phyloP scores from a whole-genome alignment of 805 yeast genomes.

The Yamadazyma phyllophila region DNA sequence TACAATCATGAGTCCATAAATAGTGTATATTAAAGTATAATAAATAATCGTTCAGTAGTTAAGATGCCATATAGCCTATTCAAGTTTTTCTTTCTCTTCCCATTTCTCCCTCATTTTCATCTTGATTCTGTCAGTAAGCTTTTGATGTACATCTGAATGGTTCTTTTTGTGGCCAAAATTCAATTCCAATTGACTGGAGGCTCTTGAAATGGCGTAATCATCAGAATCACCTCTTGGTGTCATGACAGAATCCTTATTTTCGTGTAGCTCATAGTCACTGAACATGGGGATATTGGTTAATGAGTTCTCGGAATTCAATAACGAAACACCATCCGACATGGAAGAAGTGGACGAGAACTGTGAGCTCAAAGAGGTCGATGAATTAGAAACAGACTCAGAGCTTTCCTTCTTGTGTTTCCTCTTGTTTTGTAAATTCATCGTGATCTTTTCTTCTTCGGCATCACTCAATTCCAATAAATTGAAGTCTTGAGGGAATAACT shows the following conservation, averaged over 20 bases:
- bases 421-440: constrained; percentile 51
- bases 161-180: constrained; percentile 23
- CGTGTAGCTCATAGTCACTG: constrained; percentile 46
- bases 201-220: constrained; percentile 25
- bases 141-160: constrained; percentile 14
- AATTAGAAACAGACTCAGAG: constrained; percentile 8
- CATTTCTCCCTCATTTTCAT: constrained; percentile 36
- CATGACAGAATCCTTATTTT: constrained; percentile 24
- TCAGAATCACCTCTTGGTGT: constrained; percentile 29
- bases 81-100: constrained; percentile 15
- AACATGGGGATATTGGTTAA: constrained; percentile 65
- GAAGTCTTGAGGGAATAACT: constrained; percentile 78
- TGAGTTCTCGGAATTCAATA: constrained; percentile 60
- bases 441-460: constrained; percentile 31
- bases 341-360: constrained; percentile 32
- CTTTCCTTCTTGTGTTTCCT: constrained; percentile 31
- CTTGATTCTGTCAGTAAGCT: constrained; percentile 34
- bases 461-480: constrained; percentile 49
- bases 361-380: constrained; percentile 13
- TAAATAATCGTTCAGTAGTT: background rate
- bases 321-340: constrained; percentile 58
- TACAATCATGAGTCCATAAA: constrained; percentile 18
- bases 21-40: constrained; percentile 1
- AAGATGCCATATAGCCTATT: background rate
- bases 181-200: constrained; percentile 17